These are phyloP conservation scores for Melaleuca alternifolia DNA, from an alignment of 345 rosid genomes.

Conservation along the genomic window DNA sequence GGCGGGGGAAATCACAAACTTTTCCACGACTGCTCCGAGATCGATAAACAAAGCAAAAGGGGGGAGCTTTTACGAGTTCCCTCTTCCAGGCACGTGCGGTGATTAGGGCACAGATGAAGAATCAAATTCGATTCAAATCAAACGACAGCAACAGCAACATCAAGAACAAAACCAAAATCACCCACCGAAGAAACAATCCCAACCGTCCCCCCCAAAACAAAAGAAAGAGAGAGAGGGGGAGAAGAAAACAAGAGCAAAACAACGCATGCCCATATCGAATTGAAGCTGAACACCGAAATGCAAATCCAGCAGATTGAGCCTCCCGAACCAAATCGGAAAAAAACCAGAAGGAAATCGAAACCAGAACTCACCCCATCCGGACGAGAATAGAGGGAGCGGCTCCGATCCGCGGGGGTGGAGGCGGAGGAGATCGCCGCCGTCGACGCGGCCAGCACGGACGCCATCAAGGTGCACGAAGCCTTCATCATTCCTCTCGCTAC, in stretches of 20 bases:
- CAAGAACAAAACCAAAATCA: background rate
- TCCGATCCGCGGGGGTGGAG: conserved; percentile 6
- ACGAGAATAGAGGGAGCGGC: background rate
- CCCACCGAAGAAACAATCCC: background rate
- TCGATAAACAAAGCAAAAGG: background rate
- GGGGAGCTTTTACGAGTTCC: background rate
- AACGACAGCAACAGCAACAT: background rate
- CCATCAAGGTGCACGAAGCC: conserved; percentile 16
- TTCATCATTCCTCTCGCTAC: conserved; percentile 13
- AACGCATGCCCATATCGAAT: background rate
- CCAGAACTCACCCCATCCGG: conserved; percentile 5
- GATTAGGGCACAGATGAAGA: background rate
- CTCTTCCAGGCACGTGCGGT: background rate
- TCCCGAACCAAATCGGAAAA: background rate
- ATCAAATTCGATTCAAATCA: background rate
- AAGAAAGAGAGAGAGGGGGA: too few species aligned
- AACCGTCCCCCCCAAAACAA: too few species aligned
- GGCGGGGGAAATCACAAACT: background rate
- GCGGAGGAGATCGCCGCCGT: conserved; percentile 21
- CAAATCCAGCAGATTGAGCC: too few species aligned
- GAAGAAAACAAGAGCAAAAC: background rate
- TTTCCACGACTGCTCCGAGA: background rate
- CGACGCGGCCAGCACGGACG: conserved; percentile 27
- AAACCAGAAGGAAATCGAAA: background rate
- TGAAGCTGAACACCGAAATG: too few species aligned